Evolutionary conservation across 257 asterid genomes (phyloP), one percentile per base, ranked within the genome.

Genomic region (Solanum pennellii): DNA sequence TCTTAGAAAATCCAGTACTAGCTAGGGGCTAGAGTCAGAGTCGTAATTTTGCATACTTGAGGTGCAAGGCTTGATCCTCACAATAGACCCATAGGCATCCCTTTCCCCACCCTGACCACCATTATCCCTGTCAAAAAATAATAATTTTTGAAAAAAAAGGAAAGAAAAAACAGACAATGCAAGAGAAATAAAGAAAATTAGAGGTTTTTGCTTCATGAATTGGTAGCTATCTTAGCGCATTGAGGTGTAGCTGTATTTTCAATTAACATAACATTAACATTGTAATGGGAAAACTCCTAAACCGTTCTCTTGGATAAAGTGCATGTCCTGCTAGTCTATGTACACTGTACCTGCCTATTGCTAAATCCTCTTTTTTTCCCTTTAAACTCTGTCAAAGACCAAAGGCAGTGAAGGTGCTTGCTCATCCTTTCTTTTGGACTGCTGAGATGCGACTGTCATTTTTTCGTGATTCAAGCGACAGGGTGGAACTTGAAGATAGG

Each of bases 391-490:
- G 10, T 80, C 21, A 52, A 80, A 97, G 99, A 93, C 98, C 98
- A 79, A 95, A 86, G 92, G 98, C 97, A 23, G 25, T 59, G 25
- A 94, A 93, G 86, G 98, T 97, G 89, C 94, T 95, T 74, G 89
- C 83, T 88, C 98, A 95, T 92, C 99, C 99, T 87, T 91, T 97
- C 88, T 95, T 97, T 88, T 97, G 99, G 99, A 93, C 89, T 88
- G 92, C 98, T 45, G 99, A 97, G 90, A 89, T 79, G 93, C 96
- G 99, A 66, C 91, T 97, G 71, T 93, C 97, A 73, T 97, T 97
- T 91, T 94, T 97, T 76, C 98, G 97, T 12, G 99, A 97, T 87
- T 88, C 98, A 76, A 95, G 99, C 87, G 99, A 97, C 92, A 91
- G 98, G 88, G 94, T 95, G 89, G 99, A 97, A 91, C 88, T 94